Base-by-base conservation (phyloP, 176 grass and related monocot species). In the Cenchrus purpureus region DNA sequence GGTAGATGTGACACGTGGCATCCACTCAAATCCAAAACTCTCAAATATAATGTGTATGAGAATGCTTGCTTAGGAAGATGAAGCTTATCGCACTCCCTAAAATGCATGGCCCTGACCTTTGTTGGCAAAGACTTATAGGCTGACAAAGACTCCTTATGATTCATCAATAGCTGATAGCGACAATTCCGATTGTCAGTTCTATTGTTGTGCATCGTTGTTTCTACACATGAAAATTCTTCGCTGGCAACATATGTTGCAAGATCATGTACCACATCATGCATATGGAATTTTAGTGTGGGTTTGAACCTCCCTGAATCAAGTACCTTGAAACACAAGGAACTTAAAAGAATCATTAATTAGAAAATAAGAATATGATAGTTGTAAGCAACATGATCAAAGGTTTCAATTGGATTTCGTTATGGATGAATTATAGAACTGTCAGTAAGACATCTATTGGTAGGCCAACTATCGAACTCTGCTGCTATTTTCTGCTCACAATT, bases 221-320 rank as follows among this genome's bases (percentile, higher is more conserved):
- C 4, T 8, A n/a, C 10, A 9, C 55, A 20, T 2, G 28, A 69
- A 12, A 89, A 58, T 87, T 92, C 91, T 46, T 92, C 69, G 12
- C 6, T 52, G 51, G 84, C 80, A 71, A 92, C 60, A 84, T 28
- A 5, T 68, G 22, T 71, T 60, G 91, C 87, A 76, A 89, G 80
- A n/a, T 89, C 87, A 37, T 89, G 83, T 6, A 92, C 79, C 53
- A 92, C 37, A 42, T 84, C 78, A 71, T 89, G 84, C 68, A 92
- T 83, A 1, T 5, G 77, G 3, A 50, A 8, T 12, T 0, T 79
- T 0, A 32, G 1, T 3, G 77, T 50, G 44, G 58, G 8, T 7
- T 37, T 37, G 37, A 37, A 37, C 37, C 37, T 37, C 37, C 37
- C 37, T 37, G 37, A 37, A 37, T 37, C 37, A 37, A 37, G 37